phyloP scores from a whole-genome alignment of 2,329 filamentous ascomycete genomes.

The Calonectria montana region DNA sequence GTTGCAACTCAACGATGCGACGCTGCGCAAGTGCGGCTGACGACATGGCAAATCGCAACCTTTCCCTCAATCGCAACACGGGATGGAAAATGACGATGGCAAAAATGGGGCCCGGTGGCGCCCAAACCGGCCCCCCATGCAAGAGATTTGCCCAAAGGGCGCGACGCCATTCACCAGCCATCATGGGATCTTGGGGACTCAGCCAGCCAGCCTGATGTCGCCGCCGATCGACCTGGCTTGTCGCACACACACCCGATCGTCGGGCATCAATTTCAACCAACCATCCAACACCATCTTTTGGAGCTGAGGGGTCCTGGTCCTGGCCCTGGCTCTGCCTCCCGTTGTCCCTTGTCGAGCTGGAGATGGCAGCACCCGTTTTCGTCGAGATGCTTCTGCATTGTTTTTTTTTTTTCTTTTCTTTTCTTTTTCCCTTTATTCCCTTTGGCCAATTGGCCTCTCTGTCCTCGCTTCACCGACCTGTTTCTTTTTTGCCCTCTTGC shows the following conservation, averaged over 20 bases:
- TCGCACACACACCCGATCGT: not conserved
- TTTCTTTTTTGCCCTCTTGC: not conserved
- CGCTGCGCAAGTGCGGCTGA: constrained; percentile 36
- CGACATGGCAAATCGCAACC: constrained; percentile 18
- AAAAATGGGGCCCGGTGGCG: constrained; percentile 11
- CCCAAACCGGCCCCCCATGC: not conserved
- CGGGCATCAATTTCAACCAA: constrained; percentile 18
- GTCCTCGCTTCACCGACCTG: not conserved
- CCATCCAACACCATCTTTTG: not conserved
- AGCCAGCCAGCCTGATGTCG: constrained; percentile 8
- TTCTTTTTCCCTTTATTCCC: not conserved
- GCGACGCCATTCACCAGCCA: constrained; percentile 9
- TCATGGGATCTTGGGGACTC: constrained; percentile 3
- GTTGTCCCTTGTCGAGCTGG: constrained; percentile 22
- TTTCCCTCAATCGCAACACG: not conserved
- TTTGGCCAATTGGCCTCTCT: not conserved
- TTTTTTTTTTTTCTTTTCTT: constrained; percentile 3
- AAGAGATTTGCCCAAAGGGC: not conserved
- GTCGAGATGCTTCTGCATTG: constrained; percentile 7
- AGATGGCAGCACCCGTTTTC: constrained; percentile 10
- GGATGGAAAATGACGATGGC: constrained; percentile 2
- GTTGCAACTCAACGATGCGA: constrained; percentile 38
- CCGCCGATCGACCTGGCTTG: constrained; percentile 4
- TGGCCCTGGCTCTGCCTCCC: constrained; percentile 14
- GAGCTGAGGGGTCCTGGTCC: constrained; percentile 15